Evolutionary conservation across 2,329 filamentous ascomycete genomes (phyloP).

Genomic region (Volutella citrinella): DNA sequence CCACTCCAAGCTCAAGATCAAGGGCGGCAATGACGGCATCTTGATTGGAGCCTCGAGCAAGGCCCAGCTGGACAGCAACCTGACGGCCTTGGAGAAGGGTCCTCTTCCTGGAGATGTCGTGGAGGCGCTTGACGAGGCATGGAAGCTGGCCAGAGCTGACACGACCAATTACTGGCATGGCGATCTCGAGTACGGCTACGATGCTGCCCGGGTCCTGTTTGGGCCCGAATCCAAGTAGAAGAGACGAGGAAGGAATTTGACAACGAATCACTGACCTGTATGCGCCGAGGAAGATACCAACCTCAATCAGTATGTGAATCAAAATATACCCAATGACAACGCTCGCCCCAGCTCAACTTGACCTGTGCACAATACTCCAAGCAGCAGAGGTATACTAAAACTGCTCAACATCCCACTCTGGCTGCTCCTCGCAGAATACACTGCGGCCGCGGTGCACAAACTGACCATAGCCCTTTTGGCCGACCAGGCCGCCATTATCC

Average conservation of each 20-base stretch:
- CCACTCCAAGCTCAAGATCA: slow-evolving; percentile 59
- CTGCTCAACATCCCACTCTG: no score
- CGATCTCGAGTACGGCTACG: slow-evolving; percentile 64
- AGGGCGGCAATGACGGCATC: slow-evolving; percentile 55
- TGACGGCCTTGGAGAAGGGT: slow-evolving; percentile 61
- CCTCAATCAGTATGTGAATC: no score
- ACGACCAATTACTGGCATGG: slow-evolving; percentile 53
- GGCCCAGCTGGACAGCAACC: slow-evolving; percentile 55
- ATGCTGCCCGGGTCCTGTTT: slow-evolving; percentile 61
- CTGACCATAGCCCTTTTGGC: slow-evolving; percentile 44
- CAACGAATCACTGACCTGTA: no score
- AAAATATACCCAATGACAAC: no score
- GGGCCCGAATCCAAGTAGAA: slow-evolving; percentile 39
- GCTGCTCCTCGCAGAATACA: no score
- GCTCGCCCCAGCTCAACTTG: no score
- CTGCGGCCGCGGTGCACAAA: no score
- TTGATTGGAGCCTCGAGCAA: slow-evolving; percentile 58
- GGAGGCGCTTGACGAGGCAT: slow-evolving; percentile 71
- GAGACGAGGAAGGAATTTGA: no score
- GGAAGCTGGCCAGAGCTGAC: slow-evolving; percentile 64
- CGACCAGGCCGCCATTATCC: slow-evolving; percentile 47
- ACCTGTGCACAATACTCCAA: no score
- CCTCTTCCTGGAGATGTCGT: slow-evolving; percentile 76
- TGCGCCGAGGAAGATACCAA: no score
- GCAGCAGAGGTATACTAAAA: no score